Conservation (phyloP, 441 rosid species). For the Pelargonium citronellum region DNA sequence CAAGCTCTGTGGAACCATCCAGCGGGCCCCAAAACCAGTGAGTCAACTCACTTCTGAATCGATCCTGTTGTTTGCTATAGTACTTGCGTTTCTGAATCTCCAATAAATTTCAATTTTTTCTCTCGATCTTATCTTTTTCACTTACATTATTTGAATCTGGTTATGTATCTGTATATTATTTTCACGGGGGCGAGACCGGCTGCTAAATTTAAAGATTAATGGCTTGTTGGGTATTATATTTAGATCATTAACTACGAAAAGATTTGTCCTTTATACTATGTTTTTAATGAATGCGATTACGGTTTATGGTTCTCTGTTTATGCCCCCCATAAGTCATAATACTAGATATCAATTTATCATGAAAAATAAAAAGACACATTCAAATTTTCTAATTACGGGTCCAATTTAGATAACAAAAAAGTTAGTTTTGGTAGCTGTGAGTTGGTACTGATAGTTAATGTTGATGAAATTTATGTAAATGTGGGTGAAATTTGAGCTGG, state of each 20-base stretch:
- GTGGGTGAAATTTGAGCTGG: not conserved
- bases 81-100: not conserved
- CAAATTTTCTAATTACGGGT: not conserved
- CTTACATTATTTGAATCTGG: too few species aligned
- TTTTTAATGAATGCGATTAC: not conserved
- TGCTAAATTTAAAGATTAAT: too few species aligned
- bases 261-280: too few species aligned
- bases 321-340: not conserved
- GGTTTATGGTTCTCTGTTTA: not conserved
- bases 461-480: too few species aligned
- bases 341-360: not conserved
- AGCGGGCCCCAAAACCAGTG: slow-evolving; percentile 92
- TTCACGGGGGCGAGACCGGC: too few species aligned
- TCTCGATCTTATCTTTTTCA: too few species aligned
- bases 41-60: slow-evolving; percentile 23
- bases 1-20: slow-evolving; percentile 91
- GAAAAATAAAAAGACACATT: not conserved
- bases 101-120: not conserved
- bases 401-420: not conserved
- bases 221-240: too few species aligned
- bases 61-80: not conserved
- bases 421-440: too few species aligned
- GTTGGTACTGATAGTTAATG: too few species aligned
- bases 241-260: too few species aligned
- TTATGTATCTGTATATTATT: too few species aligned